Evolutionary conservation across 129 eudicot species (phyloP).

Genomic region (Chrysanthemum lavandulifolium): DNA sequence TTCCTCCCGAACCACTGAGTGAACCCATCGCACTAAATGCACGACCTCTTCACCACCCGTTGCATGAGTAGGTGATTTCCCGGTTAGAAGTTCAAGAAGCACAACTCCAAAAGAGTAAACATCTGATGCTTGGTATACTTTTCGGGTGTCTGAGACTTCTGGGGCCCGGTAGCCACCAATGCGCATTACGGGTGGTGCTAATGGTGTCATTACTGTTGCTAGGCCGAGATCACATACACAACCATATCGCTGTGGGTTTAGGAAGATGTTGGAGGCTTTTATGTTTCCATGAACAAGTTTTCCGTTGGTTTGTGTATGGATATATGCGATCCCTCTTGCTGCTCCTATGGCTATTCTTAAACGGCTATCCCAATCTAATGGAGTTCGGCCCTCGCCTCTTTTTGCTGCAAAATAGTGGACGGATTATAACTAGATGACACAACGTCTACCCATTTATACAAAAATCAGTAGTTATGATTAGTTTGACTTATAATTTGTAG

Average conservation of each 20-base stretch:
- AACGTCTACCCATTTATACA: not conserved
- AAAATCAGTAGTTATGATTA: not conserved
- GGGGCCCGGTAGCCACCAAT: slow-evolving; percentile 80
- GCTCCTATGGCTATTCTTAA: slow-evolving; percentile 71
- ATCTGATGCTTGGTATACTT: slow-evolving; percentile 68
- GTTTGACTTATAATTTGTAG: not conserved
- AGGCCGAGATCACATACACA: slow-evolving; percentile 76
- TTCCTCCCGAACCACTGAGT: slow-evolving; percentile 92
- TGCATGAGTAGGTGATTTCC: slow-evolving; percentile 68
- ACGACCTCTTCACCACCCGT: slow-evolving; percentile 65
- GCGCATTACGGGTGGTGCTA: slow-evolving; percentile 45
- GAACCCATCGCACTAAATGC: slow-evolving; percentile 86
- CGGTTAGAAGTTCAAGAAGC: slow-evolving; percentile 80
- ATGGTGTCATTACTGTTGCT: slow-evolving; percentile 55
- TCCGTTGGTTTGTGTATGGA: slow-evolving; percentile 59
- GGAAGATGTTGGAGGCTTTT: slow-evolving; percentile 79
- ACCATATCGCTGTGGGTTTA: slow-evolving; percentile 57
- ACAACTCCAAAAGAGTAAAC: slow-evolving; percentile 85
- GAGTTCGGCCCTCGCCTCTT: slow-evolving; percentile 55
- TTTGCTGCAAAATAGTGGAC: slow-evolving; percentile 44
- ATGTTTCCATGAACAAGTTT: slow-evolving; percentile 92
- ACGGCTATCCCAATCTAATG: slow-evolving; percentile 81
- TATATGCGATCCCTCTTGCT: slow-evolving; percentile 80
- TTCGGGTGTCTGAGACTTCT: slow-evolving; percentile 68
- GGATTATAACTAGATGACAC: not conserved